Base-by-base conservation (phyloP, 805 yeast genomes). In the Metschnikowia chrysomelidarum region DNA sequence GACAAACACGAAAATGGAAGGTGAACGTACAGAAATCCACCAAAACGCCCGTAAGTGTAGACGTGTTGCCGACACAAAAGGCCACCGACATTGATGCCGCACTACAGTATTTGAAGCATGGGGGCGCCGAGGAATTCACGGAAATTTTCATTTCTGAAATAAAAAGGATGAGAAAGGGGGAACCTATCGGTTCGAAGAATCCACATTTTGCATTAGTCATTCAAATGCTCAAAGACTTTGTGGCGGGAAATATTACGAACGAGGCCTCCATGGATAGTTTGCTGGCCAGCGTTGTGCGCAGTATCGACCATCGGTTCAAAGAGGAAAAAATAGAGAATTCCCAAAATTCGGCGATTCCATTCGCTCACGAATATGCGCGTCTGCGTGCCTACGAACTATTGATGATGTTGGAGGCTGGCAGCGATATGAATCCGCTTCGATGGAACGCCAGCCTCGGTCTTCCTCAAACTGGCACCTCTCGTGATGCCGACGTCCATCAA, bases 301-400 rank as follows among this genome's bases (percentile, higher is more conserved):
- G 46, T 21, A 46, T 63, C 6, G 66, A 63, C 28, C n/a, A n/a
- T n/a, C n/a, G n/a, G n/a, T 24, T 20, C 11, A 21, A 31, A 13
- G 21, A 43, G 13, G 21, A 12, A 13, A 27, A 16, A 17, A 31
- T 16, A 24, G 36, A 10, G 16, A 30, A 13, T 12, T 39, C 12
- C 16, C 30, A 0, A 13, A 16, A 17, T 19, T 26, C 21, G 46
- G 46, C 9, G 16, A n/a, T 34, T 13, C 40, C 31, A 13, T 32
- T 19, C 18, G 35, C 56, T 1, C 51, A 54, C 9, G 81, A 76
- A 35, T 71, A 77, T 30, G 72, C 82, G 1, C 66, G 70, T 41
- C 69, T 78, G 5, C 49, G 70, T 19, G 77, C 82, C 1, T 78
- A 74, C 49, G 74, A 78, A 18, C 45, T 81, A 16, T 52, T 67